Conservation (phyloP, 2,329 filamentous ascomycete genomes). For the Microdochium nivale region DNA sequence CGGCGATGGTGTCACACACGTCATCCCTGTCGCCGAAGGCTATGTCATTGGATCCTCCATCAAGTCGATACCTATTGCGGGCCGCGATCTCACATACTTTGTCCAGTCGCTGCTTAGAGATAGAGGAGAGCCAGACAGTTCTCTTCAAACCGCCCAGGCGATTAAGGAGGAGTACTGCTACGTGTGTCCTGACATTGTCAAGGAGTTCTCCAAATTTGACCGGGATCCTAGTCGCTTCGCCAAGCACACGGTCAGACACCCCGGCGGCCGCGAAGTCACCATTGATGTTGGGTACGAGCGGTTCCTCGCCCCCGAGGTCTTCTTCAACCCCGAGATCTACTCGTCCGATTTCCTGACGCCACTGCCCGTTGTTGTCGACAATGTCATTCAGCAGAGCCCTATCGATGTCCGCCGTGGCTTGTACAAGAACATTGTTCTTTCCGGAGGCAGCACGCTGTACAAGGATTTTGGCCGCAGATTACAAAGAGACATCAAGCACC, state of each 20-base stretch:
- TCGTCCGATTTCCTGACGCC: conserved; percentile 97
- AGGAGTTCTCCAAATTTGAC: conserved; percentile 93
- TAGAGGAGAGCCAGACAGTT: conserved; percentile 92
- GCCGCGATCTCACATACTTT: conserved; percentile 97
- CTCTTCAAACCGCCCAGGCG: conserved; percentile 91
- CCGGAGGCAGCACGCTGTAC: conserved; percentile 93
- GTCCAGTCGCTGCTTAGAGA: conserved; percentile 94
- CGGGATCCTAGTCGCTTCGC: conserved; percentile 84
- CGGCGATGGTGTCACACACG: conserved; percentile 96
- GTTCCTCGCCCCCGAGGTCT: conserved; percentile 96
- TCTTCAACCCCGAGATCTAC: conserved; percentile 99
- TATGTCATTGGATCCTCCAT: conserved; percentile 99
- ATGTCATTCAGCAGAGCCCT: conserved; percentile 93
- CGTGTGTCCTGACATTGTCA: conserved; percentile 96
- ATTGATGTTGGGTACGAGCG: conserved; percentile 97
- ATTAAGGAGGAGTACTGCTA: conserved; percentile 99
- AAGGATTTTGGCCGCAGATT: conserved; percentile 95
- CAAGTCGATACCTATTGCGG: conserved; percentile 97
- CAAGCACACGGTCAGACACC: conserved; percentile 79
- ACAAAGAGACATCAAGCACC: conserved; percentile 93
- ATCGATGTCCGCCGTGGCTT: conserved; percentile 95
- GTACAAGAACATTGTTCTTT: conserved; percentile 99
- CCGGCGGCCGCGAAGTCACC: conserved; percentile 73
- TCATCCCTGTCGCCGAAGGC: conserved; percentile 95
- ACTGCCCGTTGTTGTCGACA: conserved; percentile 87